Conservation (phyloP, 164 flowering plant genomes). For the Litsea cubeba region DNA sequence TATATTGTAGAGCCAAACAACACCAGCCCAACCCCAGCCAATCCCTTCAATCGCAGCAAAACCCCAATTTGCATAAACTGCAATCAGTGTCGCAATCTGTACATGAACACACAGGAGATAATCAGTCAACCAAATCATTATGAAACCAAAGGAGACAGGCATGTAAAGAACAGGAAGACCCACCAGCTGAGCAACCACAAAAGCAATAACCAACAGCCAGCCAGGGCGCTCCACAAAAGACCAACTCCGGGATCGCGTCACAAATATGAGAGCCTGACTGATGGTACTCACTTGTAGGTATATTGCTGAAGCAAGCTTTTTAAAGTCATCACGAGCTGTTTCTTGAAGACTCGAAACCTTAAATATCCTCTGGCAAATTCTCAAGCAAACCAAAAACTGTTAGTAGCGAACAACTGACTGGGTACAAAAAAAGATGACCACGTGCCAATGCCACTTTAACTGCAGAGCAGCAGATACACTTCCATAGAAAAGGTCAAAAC, state of each 20-base stretch:
- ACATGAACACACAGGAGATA: background rate
- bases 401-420: background rate
- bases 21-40: constrained; percentile 99
- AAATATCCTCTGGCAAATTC: constrained; percentile 45
- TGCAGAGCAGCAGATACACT: background rate
- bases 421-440: background rate
- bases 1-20: constrained; percentile 78
- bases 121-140: background rate
- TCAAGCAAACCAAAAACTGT: background rate
- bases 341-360: constrained; percentile 64
- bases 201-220: constrained; percentile 56
- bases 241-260: constrained; percentile 83
- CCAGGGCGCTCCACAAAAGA: constrained; percentile 84
- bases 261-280: constrained; percentile 92
- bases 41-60: constrained; percentile 87
- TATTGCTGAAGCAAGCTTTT: constrained; percentile 73
- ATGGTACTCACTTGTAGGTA: constrained; percentile 90
- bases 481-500: background rate
- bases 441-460: background rate
- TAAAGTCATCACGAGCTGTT: constrained; percentile 38
- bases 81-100: constrained; percentile 79
- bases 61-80: constrained; percentile 85
- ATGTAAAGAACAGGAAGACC: background rate
- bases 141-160: background rate
- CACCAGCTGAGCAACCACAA: constrained; percentile 76